Percentiles rank a stretch among this genome's conserved stretches.
These are phyloP conservation scores for Podospora australis DNA, from an alignment of 495 filamentous ascomycete genomes.

Conservation along the genomic window DNA sequence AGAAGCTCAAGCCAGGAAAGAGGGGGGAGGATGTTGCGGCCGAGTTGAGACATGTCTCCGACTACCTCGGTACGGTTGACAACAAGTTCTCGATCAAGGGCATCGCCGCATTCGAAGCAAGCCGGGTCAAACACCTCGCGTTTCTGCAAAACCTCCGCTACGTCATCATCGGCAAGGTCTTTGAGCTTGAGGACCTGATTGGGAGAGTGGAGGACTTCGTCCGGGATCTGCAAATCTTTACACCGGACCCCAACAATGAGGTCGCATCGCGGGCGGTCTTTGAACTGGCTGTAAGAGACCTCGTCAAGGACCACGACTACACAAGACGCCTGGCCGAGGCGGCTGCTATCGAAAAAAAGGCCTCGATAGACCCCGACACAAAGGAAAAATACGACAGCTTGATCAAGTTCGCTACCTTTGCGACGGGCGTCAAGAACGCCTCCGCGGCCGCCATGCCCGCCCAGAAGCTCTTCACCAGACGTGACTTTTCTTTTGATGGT, in stretches of 20 bases:
- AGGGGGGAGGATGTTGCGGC: slow-evolving; percentile 1
- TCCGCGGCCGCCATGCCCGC: neutral
- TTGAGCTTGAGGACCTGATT: neutral
- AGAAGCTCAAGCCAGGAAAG: neutral
- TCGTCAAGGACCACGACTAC: neutral
- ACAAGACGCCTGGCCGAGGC: slow-evolving; percentile 6
- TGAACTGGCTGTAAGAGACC: neutral
- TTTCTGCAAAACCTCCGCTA: slow-evolving; percentile 2
- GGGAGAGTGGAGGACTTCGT: slow-evolving; percentile 2
- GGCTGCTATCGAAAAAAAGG: slow-evolving; percentile 1
- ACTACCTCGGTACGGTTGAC: slow-evolving; percentile 4
- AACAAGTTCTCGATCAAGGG: neutral
- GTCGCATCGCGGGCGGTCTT: neutral
- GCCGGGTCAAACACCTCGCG: neutral
- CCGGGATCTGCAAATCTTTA: neutral
- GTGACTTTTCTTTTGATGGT: slow-evolving; percentile 7
- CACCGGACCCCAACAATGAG: neutral
- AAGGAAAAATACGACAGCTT: slow-evolving; percentile 1
- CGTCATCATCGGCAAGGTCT: neutral
- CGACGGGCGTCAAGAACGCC: neutral
- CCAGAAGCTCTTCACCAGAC: slow-evolving; percentile 7
- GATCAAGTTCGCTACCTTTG: slow-evolving; percentile 8
- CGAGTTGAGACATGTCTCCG: neutral
- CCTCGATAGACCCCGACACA: neutral
- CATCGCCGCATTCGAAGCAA: neutral